A percentile compares a stretch with the other conserved stretches of the same genome.
Conservation (phyloP, 768 basidiomycete species). For the Tylopilus felleus region DNA sequence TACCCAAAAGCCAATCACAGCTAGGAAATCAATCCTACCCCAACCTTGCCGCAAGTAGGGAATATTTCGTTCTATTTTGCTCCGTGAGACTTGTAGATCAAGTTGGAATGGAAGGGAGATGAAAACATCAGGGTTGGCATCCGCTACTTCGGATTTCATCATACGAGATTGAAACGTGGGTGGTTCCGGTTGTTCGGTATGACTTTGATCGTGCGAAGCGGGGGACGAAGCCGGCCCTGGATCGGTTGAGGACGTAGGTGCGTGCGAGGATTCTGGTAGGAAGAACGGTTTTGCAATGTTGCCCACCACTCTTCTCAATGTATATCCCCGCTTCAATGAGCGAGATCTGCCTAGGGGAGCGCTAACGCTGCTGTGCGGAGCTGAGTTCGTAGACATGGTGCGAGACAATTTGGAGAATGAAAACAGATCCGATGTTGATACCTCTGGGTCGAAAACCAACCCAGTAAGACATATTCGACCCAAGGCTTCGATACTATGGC, state of each 20-base stretch:
- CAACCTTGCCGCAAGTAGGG: constrained; percentile 93
- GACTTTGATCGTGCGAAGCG: background rate
- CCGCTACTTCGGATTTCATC: constrained; percentile 37
- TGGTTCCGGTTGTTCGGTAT: constrained; percentile 39
- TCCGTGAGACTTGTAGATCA: constrained; percentile 49
- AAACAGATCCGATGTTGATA: constrained; percentile 51
- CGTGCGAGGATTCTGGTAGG: constrained; percentile 30
- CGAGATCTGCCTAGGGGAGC: constrained; percentile 25
- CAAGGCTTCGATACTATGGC: constrained; percentile 68
- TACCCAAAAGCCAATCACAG: constrained; percentile 85
- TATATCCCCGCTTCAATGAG: constrained; percentile 42
- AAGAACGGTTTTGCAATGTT: constrained; percentile 55
- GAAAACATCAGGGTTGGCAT: constrained; percentile 36
- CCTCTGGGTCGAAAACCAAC: constrained; percentile 80
- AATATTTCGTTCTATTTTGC: constrained; percentile 59
- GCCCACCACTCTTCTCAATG: constrained; percentile 42
- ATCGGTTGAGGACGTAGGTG: constrained; percentile 14
- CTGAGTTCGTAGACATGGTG: constrained; percentile 24
- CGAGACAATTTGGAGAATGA: constrained; percentile 28
- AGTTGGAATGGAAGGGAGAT: constrained; percentile 58
- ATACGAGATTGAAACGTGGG: constrained; percentile 51
- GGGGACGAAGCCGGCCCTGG: constrained; percentile 6
- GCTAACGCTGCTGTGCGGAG: constrained; percentile 24
- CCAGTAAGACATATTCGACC: constrained; percentile 90
- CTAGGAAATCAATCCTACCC: constrained; percentile 86